A percentile compares a stretch with the other conserved stretches of the same genome.
phyloP scores from a whole-genome alignment of 2,329 filamentous ascomycete genomes.

The Mariannaea elegans region DNA sequence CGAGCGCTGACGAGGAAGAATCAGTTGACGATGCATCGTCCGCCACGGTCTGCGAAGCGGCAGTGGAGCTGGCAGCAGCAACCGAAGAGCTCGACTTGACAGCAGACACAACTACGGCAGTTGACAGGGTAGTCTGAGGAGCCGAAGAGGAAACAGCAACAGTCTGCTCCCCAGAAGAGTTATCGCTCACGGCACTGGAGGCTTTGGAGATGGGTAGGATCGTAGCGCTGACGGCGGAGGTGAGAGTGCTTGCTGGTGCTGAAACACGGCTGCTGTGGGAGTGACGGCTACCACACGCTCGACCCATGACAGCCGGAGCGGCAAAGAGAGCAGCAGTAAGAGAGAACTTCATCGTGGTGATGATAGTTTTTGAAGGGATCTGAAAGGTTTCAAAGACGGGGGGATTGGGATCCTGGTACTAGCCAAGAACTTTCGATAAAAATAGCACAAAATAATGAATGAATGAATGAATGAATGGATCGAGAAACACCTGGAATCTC shows the following conservation, averaged over 20 bases:
- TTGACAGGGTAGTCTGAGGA: conserved; percentile 26
- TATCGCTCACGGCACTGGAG: conserved; percentile 1
- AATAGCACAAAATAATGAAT: conserved; percentile 5
- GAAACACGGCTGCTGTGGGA: conserved; percentile 14
- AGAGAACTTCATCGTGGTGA: conserved; percentile 38
- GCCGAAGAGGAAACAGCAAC: neutral
- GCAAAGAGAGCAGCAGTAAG: conserved; percentile 35
- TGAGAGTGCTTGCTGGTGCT: conserved; percentile 7
- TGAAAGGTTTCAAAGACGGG: conserved; percentile 2
- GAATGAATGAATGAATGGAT: conserved; percentile 16
- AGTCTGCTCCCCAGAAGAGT: conserved; percentile 11
- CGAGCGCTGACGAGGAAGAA: conserved; percentile 18
- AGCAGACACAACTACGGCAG: conserved; percentile 14
- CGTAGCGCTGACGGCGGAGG: conserved; percentile 18
- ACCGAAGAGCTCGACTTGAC: conserved; percentile 6
- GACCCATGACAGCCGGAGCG: conserved; percentile 39
- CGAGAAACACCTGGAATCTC: conserved; percentile 24
- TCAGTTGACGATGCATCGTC: neutral
- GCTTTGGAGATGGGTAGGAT: conserved; percentile 10
- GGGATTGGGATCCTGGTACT: conserved; percentile 24
- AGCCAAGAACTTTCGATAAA: conserved; percentile 24
- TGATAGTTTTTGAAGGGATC: neutral
- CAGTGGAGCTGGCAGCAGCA: conserved; percentile 1
- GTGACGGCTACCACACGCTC: conserved; percentile 32
- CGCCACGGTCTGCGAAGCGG: conserved; percentile 3